phyloP scores from a whole-genome alignment of 2,329 filamentous ascomycete genomes.

The Sclerotinia minor region DNA sequence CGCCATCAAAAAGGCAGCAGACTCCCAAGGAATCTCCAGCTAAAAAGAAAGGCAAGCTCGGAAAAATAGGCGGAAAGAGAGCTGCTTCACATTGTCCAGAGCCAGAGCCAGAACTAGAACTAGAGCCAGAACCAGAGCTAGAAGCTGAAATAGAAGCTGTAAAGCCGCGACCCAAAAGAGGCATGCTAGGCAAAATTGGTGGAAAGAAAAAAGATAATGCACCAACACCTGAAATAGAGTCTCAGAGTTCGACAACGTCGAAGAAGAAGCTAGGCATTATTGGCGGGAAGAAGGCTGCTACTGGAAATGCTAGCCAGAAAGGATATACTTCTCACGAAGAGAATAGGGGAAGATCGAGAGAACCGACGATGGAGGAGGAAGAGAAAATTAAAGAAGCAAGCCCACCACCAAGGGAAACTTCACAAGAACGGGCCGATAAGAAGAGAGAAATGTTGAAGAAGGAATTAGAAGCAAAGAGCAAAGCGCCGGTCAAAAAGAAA shows the following conservation, averaged over 20 bases:
- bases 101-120: slow-evolving; percentile 23
- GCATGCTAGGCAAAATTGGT: slow-evolving; percentile 36
- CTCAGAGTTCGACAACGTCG: slow-evolving; percentile 21
- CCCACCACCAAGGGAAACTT: slow-evolving; percentile 35
- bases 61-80: slow-evolving; percentile 34
- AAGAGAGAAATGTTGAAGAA: slow-evolving; percentile 38
- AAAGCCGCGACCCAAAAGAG: slow-evolving; percentile 26
- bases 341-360: slow-evolving; percentile 28
- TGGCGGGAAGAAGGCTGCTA: slow-evolving; percentile 23
- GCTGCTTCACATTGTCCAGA: slow-evolving; percentile 22
- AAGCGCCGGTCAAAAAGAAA: slow-evolving; percentile 41
- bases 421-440: slow-evolving; percentile 38
- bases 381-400: slow-evolving; percentile 21
- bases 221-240: slow-evolving; percentile 25
- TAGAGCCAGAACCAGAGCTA: slow-evolving; percentile 19
- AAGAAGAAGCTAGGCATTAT: slow-evolving; percentile 37
- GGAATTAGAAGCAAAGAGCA: slow-evolving; percentile 41
- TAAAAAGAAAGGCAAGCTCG: slow-evolving; percentile 29
- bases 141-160: slow-evolving; percentile 11
- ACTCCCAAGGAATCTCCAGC: background rate
- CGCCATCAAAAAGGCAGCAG: slow-evolving; percentile 8
- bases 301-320: slow-evolving; percentile 12
- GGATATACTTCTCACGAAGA: slow-evolving; percentile 16
- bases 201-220: slow-evolving; percentile 33
- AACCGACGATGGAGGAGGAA: slow-evolving; percentile 26